Conservation (phyloP, 352 stramenopile species). For the Peronospora belbahrii region DNA sequence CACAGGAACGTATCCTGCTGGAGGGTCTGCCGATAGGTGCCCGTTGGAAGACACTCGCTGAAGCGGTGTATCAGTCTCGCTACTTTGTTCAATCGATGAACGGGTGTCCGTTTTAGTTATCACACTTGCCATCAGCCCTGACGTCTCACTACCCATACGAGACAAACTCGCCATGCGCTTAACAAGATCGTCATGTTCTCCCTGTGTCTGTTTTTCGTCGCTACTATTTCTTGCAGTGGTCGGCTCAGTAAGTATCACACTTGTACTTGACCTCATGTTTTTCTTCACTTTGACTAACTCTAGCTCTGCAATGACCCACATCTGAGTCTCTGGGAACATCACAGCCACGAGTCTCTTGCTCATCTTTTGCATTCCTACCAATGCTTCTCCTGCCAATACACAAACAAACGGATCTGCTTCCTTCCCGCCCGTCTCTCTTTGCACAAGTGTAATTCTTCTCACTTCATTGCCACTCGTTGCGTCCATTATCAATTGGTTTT, state of each 20-base stretch:
- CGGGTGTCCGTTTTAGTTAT: slow-evolving; percentile 26
- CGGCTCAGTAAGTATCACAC: not conserved
- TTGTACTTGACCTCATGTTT: slow-evolving; percentile 21
- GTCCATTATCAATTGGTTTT: slow-evolving; percentile 17
- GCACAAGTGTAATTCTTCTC: slow-evolving; percentile 37
- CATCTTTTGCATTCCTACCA: slow-evolving; percentile 62
- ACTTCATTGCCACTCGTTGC: slow-evolving; percentile 28
- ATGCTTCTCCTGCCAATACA: slow-evolving; percentile 35
- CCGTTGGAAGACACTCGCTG: slow-evolving; percentile 9
- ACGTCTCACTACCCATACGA: slow-evolving; percentile 43
- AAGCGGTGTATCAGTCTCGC: slow-evolving; percentile 4
- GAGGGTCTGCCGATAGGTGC: slow-evolving; percentile 17
- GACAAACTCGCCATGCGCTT: slow-evolving; percentile 70
- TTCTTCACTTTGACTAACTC: slow-evolving; percentile 80
- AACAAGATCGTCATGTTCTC: slow-evolving; percentile 46
- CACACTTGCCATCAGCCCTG: slow-evolving; percentile 50
- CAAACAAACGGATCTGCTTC: slow-evolving; percentile 24
- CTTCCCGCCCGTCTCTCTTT: not conserved
- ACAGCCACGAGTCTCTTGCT: slow-evolving; percentile 46
- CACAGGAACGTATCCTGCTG: slow-evolving; percentile 40
- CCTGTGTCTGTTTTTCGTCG: slow-evolving; percentile 14
- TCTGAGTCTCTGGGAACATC: slow-evolving; percentile 32
- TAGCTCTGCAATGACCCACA: slow-evolving; percentile 59
- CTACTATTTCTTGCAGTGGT: not conserved
- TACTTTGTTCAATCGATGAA: slow-evolving; percentile 10